Evolutionary conservation across 2,329 filamentous ascomycete genomes (phyloP), one percentile per base, ranked within the genome.

Genomic region (Canariomyces notabilis): DNA sequence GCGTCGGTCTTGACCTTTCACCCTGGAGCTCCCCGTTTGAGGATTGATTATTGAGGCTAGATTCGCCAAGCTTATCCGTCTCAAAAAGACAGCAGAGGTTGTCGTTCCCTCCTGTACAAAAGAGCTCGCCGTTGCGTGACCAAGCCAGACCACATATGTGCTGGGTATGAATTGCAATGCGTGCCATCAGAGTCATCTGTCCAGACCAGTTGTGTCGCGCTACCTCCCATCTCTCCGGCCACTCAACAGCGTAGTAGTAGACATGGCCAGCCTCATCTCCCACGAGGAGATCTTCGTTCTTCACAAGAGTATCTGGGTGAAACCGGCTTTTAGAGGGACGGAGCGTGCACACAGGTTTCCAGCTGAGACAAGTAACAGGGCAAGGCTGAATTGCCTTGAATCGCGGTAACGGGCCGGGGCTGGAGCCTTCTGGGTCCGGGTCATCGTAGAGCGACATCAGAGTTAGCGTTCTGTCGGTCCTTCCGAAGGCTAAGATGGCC

Each of bases 61-160:
- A 15, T 72, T 46, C 41, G 15, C 81, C 60, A 15, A 91, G 69
- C 33, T 79, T 75, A 38, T 76, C 73, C 2, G 79, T 76, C 43
- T 90, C 80, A 63, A 94, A 95, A 2, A 97, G 73, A 56, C 83
- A 86, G 60, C 91, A 94, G 3, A 82, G 67, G 60, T 97, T 96
- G 69, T 98, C 93, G 61, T 98, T 97, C 19, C 87, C 89, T 6
- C 93, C 90, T 4, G 87, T 89, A 12, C 88, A 89, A 62, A 98
- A 90, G 29, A 82, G 75, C 3, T 75, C 74, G 3, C 89, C 89
- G 58, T 87, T 80, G 3, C 73, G 71, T 2, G 57, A 58, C 59
- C 59, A 61, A n/a, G 59, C 37, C 19, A 98, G 72, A 1, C 91
- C 91, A 59, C 93, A 98, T 44, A 98, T 84, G 61, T 97, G 90